A percentile compares a stretch with the other conserved stretches of the same genome.
phyloP scores from a whole-genome alignment of 2,329 filamentous ascomycete species.

The Pseudocercospora pini-densiflorae region DNA sequence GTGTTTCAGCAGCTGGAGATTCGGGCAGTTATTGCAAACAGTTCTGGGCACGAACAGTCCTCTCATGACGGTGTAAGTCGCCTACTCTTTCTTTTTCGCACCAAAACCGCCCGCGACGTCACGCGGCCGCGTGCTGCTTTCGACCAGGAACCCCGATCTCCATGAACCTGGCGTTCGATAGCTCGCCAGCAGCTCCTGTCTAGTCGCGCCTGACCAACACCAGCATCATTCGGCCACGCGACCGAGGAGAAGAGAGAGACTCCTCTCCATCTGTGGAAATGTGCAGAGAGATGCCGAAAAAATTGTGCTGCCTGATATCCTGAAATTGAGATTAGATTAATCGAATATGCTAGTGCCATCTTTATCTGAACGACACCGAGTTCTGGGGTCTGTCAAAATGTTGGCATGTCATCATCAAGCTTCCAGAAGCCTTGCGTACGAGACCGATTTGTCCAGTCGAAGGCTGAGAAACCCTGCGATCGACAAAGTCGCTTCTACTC shows the following conservation, averaged over 20 bases:
- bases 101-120: not conserved
- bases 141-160: constrained; percentile 1
- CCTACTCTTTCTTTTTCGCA: not conserved
- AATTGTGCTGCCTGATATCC: not conserved
- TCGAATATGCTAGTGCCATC: constrained; percentile 3
- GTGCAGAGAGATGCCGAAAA: not conserved
- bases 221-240: not conserved
- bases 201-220: not conserved
- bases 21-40: no score
- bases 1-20: no score
- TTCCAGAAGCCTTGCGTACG: not conserved
- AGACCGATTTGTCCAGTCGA: constrained; percentile 5
- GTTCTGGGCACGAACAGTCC: no score
- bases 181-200: not conserved
- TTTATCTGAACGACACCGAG: constrained; percentile 3
- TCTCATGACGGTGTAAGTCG: not conserved
- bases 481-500: constrained; percentile 4
- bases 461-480: not conserved
- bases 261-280: not conserved
- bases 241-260: not conserved
- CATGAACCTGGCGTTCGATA: not conserved
- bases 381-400: not conserved
- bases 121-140: not conserved
- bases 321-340: constrained; percentile 1
- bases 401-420: not conserved